phyloP scores from a whole-genome alignment of 2,329 filamentous ascomycete species.

The Orbilia quercus region DNA sequence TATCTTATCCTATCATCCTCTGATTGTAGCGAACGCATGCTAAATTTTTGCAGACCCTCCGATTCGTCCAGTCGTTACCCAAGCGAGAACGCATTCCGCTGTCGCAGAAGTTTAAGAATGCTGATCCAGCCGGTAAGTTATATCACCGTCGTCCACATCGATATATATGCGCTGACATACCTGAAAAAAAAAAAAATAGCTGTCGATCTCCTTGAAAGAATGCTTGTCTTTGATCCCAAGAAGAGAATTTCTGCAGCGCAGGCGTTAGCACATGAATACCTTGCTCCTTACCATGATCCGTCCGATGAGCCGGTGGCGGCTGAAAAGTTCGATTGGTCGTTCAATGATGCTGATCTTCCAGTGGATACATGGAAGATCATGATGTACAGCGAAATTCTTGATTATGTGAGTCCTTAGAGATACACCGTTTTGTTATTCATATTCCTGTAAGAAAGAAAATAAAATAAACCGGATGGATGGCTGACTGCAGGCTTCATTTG shows the following conservation, averaged over 20 bases:
- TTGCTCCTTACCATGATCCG: constrained; percentile 95
- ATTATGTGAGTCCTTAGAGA: constrained; percentile 51
- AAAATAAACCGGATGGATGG: not conserved
- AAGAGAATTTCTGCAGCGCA: constrained; percentile 89
- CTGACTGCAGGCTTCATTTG: constrained; percentile 5
- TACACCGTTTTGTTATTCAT: not conserved
- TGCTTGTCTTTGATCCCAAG: constrained; percentile 99
- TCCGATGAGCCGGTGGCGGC: constrained; percentile 94
- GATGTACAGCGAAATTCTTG: constrained; percentile 75
- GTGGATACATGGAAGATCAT: constrained; percentile 99
- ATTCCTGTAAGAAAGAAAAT: not conserved
- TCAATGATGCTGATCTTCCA: constrained; percentile 96
- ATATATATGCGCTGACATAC: constrained; percentile 33
- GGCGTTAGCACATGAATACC: constrained; percentile 89
- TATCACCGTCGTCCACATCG: too few species aligned
- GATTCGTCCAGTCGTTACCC: constrained; percentile 96
- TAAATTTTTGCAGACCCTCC: constrained; percentile 67
- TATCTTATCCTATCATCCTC: not conserved
- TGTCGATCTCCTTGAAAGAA: constrained; percentile 90
- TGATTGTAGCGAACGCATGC: not conserved
- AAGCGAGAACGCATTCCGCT: constrained; percentile 92
- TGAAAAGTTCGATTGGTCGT: constrained; percentile 99
- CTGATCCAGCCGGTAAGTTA: constrained; percentile 79
- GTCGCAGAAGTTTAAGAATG: constrained; percentile 91
- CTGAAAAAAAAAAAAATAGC: constrained; percentile 67